phyloP scores from a whole-genome alignment of 2,329 filamentous ascomycete genomes.

The Lecanicillium sp. region DNA sequence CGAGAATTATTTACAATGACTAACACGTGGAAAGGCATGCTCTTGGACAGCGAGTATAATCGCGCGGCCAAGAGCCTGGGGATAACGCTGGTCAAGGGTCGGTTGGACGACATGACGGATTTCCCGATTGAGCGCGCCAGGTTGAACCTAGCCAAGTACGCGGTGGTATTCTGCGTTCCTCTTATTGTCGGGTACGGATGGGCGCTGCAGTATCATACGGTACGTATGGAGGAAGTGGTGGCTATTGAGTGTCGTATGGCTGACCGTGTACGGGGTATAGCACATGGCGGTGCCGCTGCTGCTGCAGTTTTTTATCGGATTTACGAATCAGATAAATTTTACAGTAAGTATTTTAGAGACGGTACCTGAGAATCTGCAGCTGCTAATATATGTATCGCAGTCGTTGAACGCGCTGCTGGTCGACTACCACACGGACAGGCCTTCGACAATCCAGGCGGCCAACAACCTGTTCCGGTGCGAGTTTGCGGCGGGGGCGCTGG shows the following conservation, averaged over 20 bases:
- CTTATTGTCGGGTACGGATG: neutral
- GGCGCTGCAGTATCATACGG: conserved; percentile 2
- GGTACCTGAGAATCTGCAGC: neutral
- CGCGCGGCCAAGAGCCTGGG: neutral
- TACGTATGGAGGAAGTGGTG: neutral
- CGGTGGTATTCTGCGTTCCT: neutral
- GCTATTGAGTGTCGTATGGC: neutral
- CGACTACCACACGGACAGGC: neutral
- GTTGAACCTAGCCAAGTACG: neutral
- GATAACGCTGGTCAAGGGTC: neutral
- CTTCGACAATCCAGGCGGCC: conserved; percentile 1
- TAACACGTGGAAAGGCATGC: neutral
- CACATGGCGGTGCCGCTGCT: conserved; percentile 5
- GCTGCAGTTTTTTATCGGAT: conserved; percentile 2
- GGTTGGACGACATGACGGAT: neutral
- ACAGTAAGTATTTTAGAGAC: neutral
- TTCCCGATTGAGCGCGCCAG: conserved; percentile 5
- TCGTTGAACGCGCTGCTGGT: neutral
- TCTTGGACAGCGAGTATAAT: neutral
- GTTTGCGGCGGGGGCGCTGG: conserved; percentile 4
- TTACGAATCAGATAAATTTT: conserved; percentile 4
- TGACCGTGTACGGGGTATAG: neutral
- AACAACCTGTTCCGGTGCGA: conserved; percentile 8
- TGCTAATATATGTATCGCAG: neutral
- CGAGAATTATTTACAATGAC: neutral